Base-by-base conservation (phyloP, 345 rosid species). In the Eucalyptus regnans region DNA sequence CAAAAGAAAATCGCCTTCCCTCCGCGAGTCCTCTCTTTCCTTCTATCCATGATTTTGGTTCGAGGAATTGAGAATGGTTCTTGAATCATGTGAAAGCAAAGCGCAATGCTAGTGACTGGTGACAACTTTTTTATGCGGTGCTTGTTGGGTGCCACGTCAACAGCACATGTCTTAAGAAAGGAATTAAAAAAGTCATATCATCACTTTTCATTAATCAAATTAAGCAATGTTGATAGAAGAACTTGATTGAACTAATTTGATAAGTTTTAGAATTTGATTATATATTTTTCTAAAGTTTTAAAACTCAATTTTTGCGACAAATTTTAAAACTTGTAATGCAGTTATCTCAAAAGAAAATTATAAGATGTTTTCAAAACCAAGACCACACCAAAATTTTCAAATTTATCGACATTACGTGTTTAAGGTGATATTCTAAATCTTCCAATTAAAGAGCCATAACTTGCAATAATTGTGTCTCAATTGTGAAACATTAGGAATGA, bases 301-400 rank as follows among this genome's bases (percentile, higher is more conserved):
- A 3, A 10, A 3, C 17, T 27, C 9, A 12, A 12, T 5, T 62
- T 64, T 64, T 1, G 0, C 13, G 4, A 29, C 9, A 15, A n/a
- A 7, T n/a, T 62, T 64, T n/a, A 1, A 14, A 29, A 64, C 37
- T 64, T n/a, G 1, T 60, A 27, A 27, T 60, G 8, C 8, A 5
- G 0, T 64, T 64, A n/a, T n/a, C 37, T 15, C 37, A 64, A 64
- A 64, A 14, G 10, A 64, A 64, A 64, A 52, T 18, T 52, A 52
- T 52, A 56, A 20, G 25, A 22, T 56, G 27, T 56, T 20, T 27
- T 27, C n/a, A 23, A 60, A 27, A 12, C 8, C 31, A 11, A 27
- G 68, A 25, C n/a, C 68, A 13, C 31, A 6, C 6, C 68, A 5
- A 27, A 60, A 60, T 25, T 60, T 60, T 27, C 66, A 60, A 60